These are phyloP conservation scores for Claviceps sp. DNA, from an alignment of 2,329 filamentous ascomycete species.

Conservation along the genomic window DNA sequence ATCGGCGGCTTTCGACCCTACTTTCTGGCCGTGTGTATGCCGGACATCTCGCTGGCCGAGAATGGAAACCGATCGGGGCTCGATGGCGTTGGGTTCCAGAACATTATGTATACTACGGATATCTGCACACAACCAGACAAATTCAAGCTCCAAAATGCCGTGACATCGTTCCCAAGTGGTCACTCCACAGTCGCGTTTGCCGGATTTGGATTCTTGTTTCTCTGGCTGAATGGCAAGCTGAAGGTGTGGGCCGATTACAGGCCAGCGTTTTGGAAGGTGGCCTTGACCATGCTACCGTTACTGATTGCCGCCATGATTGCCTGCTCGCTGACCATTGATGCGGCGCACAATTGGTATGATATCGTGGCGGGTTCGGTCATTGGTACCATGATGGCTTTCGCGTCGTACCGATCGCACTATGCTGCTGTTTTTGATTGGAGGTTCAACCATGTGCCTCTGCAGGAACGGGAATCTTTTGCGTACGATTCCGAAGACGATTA, in stretches of 20 bases:
- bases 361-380: slow-evolving; percentile 50
- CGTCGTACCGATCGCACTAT: slow-evolving; percentile 52
- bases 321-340: slow-evolving; percentile 48
- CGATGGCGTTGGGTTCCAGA: slow-evolving; percentile 35
- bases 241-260: slow-evolving; percentile 57
- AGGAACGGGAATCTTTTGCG: slow-evolving; percentile 13
- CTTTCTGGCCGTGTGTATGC: slow-evolving; percentile 52
- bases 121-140: slow-evolving; percentile 45
- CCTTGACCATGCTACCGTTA: slow-evolving; percentile 43
- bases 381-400: slow-evolving; percentile 48
- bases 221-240: slow-evolving; percentile 60
- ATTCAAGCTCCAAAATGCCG: slow-evolving; percentile 42
- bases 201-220: slow-evolving; percentile 47
- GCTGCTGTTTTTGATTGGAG: slow-evolving; percentile 57
- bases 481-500: slow-evolving; percentile 9
- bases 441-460: slow-evolving; percentile 53
- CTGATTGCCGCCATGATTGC: slow-evolving; percentile 47
- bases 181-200: slow-evolving; percentile 54
- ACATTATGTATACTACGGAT: slow-evolving; percentile 50
- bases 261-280: slow-evolving; percentile 53
- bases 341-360: slow-evolving; percentile 60
- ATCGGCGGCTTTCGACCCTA: slow-evolving; percentile 51
- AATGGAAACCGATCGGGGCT: slow-evolving; percentile 27
- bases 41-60: slow-evolving; percentile 31
- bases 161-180: slow-evolving; percentile 56